These are phyloP conservation scores for Backusella parvicylindrica DNA, from an alignment of 192 early-diverging fungal species.

Conservation along the genomic window DNA sequence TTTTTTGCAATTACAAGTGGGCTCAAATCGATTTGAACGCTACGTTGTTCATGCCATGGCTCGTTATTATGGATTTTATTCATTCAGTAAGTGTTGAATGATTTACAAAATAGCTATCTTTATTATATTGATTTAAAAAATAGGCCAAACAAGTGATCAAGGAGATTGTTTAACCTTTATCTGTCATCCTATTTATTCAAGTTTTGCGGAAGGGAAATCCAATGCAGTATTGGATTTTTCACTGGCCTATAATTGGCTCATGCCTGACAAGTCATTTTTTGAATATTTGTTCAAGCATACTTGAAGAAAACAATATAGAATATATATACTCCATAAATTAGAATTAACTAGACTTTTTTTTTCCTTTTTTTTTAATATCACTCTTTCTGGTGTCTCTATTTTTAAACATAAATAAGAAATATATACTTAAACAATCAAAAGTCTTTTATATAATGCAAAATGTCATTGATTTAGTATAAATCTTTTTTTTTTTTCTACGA, in stretches of 20 bases:
- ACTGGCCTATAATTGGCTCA: neutral
- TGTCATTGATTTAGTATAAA: neutral
- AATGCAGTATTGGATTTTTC: neutral
- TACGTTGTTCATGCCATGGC: constrained; percentile 47
- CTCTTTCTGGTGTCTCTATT: too few relatives aligned
- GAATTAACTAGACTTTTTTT: neutral
- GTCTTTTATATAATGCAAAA: neutral
- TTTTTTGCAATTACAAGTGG: constrained; percentile 38
- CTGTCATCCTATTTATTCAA: neutral
- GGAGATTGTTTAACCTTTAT: neutral
- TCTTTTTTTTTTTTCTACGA: neutral
- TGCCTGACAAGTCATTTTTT: constrained; percentile 9
- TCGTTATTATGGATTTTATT: constrained; percentile 40
- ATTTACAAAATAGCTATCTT: neutral
- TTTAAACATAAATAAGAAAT: too few relatives aligned
- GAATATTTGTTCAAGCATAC: constrained; percentile 6
- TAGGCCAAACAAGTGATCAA: neutral
- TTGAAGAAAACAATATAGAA: neutral
- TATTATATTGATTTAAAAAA: neutral
- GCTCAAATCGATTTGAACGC: constrained; percentile 48
- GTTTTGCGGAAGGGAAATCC: neutral
- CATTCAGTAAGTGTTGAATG: constrained; percentile 42
- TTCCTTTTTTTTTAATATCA: too few relatives aligned
- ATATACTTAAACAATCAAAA: neutral
- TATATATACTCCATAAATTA: too few relatives aligned